Base-by-base conservation (phyloP, 768 basidiomycete species). In the Russula emetica region DNA sequence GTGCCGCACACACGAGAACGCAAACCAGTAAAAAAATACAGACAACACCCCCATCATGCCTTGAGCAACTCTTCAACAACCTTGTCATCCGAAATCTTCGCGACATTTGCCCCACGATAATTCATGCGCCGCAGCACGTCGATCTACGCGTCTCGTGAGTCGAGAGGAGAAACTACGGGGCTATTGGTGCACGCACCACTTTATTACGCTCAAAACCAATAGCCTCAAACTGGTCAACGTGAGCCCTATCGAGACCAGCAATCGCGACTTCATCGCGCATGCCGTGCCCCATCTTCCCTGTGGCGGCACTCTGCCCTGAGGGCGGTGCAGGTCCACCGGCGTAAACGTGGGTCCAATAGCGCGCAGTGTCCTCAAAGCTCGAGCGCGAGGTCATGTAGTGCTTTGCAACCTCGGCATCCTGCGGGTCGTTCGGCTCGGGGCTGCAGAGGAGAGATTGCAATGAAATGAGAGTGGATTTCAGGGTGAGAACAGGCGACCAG, bases 371-470 rank as follows among this genome's bases (percentile, higher is more conserved):
- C 63, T 95, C 91, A 69, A 98, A 98, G 70, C 88, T 87, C 28
- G 78, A 76, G 73, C 88, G 88, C 73, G 88, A 91, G 14, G 94
- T 92, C 74, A 91, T 89, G 70, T 91, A 98, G 72, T 97, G 96
- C 74, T 97, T 98, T 14, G 95, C 95, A 13, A 98, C 95, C 76
- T 98, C 94, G 0, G 95, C 96, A 72, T 98, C 96, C 76, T 98
- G 95, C 0, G 95, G 96, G 72, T 98, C 96, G 67, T 90, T 91
- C 9, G 96, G 95, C 72, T 97, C 94, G 0, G 96, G 96, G 10
- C 88, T 90, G 75, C 94, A 96, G 20, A 98, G 80, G 26, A 98
- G 80, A 44, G 90, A 92, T 74, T 98, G 96, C 16, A 98, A 82
- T 2, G 93, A 95, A 73, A 98, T 95, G 70, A 98, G 78, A 1